phyloP scores from a whole-genome alignment of 2,329 filamentous ascomycete genomes.

The Aschersonia sp. region DNA sequence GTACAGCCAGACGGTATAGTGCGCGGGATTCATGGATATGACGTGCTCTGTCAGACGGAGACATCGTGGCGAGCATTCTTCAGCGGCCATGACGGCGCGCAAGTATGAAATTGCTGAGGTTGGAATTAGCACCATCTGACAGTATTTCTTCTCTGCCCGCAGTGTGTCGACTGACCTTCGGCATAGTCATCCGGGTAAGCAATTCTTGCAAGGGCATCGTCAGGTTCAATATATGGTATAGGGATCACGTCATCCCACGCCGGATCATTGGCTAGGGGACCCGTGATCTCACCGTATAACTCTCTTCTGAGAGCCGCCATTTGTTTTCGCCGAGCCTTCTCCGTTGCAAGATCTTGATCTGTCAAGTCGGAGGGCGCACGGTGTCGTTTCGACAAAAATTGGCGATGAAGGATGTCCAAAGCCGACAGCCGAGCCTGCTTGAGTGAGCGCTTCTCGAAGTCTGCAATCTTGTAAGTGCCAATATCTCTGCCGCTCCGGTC shows the following conservation, averaged over 20 bases:
- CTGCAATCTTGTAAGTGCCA: conserved; percentile 29
- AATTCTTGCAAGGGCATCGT: conserved; percentile 77
- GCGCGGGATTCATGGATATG: conserved; percentile 85
- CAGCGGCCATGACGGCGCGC: conserved; percentile 77
- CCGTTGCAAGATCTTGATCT: conserved; percentile 27
- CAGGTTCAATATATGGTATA: conserved; percentile 72
- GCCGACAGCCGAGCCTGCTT: conserved; percentile 27
- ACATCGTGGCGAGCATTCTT: conserved; percentile 69
- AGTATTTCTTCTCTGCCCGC: neutral
- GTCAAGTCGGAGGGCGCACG: conserved; percentile 14
- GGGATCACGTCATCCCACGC: conserved; percentile 75
- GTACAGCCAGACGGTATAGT: conserved; percentile 98
- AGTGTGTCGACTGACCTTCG: conserved; percentile 39
- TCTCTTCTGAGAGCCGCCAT: conserved; percentile 37
- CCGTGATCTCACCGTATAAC: conserved; percentile 35
- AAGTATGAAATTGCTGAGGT: conserved; percentile 73
- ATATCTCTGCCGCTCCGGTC: conserved; percentile 35
- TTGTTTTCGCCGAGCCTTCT: conserved; percentile 30
- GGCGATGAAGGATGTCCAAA: conserved; percentile 27
- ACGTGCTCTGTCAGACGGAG: conserved; percentile 76
- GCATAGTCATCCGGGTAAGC: conserved; percentile 81
- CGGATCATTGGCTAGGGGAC: conserved; percentile 43
- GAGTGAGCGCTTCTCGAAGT: conserved; percentile 27
- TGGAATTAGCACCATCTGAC: neutral
- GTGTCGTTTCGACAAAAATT: conserved; percentile 25